phyloP scores from a whole-genome alignment of 192 early-diverging fungal genomes.

The Podila horticola region DNA sequence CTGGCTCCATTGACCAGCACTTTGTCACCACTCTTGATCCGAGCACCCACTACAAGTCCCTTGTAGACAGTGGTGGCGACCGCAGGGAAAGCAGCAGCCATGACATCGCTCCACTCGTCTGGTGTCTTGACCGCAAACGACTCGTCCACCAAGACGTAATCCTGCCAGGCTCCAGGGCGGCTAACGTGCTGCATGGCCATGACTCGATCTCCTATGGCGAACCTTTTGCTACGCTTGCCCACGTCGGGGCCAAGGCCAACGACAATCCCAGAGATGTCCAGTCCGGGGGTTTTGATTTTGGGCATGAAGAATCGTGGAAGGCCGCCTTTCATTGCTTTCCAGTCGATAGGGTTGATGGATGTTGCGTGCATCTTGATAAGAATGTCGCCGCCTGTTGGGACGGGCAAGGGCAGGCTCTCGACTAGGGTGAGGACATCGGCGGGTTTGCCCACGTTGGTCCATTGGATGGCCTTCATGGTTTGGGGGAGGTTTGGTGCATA shows the following conservation, averaged over 20 bases:
- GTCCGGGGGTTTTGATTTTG: slow-evolving; percentile 22
- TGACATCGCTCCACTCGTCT: slow-evolving; percentile 15
- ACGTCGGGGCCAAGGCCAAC: slow-evolving; percentile 32
- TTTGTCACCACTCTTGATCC: slow-evolving; percentile 48
- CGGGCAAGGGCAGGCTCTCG: slow-evolving; percentile 11
- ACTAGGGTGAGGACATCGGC: slow-evolving; percentile 20
- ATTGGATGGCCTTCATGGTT: slow-evolving; percentile 28
- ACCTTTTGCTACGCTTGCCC: background rate
- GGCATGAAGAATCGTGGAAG: slow-evolving; percentile 13
- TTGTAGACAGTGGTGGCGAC: slow-evolving; percentile 22
- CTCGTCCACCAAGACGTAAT: slow-evolving; percentile 21
- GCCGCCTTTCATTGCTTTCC: slow-evolving; percentile 40
- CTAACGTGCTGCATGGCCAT: slow-evolving; percentile 25
- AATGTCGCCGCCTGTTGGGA: slow-evolving; percentile 15
- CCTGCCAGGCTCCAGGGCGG: slow-evolving; percentile 10
- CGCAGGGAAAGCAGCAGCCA: slow-evolving; percentile 30
- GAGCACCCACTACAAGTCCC: slow-evolving; percentile 10
- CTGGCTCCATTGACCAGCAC: slow-evolving; percentile 63
- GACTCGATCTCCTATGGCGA: slow-evolving; percentile 48
- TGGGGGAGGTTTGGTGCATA: slow-evolving; percentile 15
- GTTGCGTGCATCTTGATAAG: slow-evolving; percentile 49
- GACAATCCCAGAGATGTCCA: slow-evolving; percentile 37
- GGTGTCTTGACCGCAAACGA: slow-evolving; percentile 16
- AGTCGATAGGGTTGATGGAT: slow-evolving; percentile 51
- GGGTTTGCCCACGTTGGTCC: background rate